Evolutionary conservation across 2,329 filamentous ascomycete genomes (phyloP).

Genomic region (Nothomitra cinnamomea): DNA sequence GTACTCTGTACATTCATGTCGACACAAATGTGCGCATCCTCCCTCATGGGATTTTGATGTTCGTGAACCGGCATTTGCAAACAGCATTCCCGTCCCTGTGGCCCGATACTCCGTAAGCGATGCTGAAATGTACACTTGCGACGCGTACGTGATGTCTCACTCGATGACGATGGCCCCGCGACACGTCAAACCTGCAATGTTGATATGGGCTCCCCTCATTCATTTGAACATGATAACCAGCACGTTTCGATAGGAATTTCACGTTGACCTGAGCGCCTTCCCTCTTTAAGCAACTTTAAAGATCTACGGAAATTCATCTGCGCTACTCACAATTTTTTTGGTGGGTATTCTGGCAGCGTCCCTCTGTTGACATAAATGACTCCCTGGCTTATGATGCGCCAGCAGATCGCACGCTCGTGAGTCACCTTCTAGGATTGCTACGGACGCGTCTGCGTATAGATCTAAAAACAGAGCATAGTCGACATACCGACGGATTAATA

Average conservation of each 20-base stretch:
- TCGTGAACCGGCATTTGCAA: too few relatives aligned
- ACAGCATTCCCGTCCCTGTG: too few relatives aligned
- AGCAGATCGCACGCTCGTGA: neutral
- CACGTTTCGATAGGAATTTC: neutral
- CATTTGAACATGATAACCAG: neutral
- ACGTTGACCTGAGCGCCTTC: neutral
- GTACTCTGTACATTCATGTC: too few relatives aligned
- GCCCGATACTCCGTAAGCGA: too few relatives aligned
- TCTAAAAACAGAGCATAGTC: too few relatives aligned
- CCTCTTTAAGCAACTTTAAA: neutral
- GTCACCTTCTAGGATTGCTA: too few relatives aligned
- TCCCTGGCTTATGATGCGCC: neutral
- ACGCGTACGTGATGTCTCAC: neutral
- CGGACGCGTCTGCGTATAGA: neutral
- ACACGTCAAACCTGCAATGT: conserved; percentile 1
- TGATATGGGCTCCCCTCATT: neutral
- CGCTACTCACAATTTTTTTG: neutral
- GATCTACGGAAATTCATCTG: neutral
- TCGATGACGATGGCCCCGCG: conserved; percentile 3
- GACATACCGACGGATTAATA: conserved; percentile 11
- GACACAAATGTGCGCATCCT: too few relatives aligned
- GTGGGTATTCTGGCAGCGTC: neutral
- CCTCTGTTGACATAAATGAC: neutral
- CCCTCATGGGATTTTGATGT: too few relatives aligned
- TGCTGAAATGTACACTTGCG: neutral